Conservation (phyloP, 441 rosid genomes). For the Syzygium syzygioides region DNA sequence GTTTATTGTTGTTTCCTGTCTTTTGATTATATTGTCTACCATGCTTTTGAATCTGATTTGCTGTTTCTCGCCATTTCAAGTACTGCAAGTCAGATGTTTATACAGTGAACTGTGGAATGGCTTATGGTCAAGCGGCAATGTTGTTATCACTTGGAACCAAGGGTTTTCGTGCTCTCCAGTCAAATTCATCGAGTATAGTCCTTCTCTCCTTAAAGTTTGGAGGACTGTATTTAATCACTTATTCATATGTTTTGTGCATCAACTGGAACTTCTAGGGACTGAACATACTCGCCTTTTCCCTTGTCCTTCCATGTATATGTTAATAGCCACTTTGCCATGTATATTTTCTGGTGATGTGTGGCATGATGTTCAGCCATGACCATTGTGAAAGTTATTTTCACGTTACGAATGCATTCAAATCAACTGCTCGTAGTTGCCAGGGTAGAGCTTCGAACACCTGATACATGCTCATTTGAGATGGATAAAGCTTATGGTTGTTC, state of each 20-base stretch:
- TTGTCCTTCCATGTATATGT: not conserved
- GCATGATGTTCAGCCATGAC: not conserved
- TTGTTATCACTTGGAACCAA: constrained; percentile 72
- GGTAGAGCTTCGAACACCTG: not conserved
- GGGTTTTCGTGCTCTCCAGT: constrained; percentile 75
- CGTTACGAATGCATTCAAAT: not conserved
- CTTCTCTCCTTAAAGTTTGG: constrained; percentile 1
- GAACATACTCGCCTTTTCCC: not conserved
- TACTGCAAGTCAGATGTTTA: constrained; percentile 58
- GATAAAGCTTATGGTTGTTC: not conserved
- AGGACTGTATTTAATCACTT: not conserved
- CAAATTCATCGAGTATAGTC: constrained; percentile 64
- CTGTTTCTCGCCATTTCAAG: constrained; percentile 22
- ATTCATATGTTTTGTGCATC: not conserved
- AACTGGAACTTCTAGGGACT: not conserved
- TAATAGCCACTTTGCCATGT: not conserved
- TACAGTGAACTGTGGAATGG: constrained; percentile 82
- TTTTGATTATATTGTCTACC: not conserved
- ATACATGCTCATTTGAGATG: not conserved
- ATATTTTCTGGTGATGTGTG: not conserved
- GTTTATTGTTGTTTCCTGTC: not conserved
- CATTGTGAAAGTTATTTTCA: not conserved
- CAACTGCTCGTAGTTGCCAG: not conserved
- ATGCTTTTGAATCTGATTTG: not conserved
- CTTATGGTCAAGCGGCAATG: constrained; percentile 96